Evolutionary conservation across 257 asterid species (phyloP).

Genomic region (Solanum sparsipilum): DNA sequence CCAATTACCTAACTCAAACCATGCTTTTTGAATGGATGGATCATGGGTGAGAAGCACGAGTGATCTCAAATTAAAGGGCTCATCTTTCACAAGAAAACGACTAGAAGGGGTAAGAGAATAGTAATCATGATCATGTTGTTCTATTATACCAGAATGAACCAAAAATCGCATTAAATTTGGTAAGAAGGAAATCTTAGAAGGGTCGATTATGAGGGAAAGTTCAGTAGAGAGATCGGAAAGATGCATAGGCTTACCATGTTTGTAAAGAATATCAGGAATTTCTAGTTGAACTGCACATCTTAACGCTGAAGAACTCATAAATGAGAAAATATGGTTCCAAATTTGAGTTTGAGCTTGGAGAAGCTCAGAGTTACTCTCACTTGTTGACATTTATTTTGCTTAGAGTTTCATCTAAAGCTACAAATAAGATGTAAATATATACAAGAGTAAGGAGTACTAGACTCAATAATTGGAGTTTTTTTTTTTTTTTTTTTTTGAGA

Average conservation of each 20-base stretch:
- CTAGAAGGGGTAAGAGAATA: background rate
- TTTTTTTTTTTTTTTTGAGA: background rate
- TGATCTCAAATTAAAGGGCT: background rate
- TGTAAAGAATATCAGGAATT: conserved; percentile 4
- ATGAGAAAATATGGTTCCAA: too few species aligned
- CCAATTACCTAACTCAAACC: background rate
- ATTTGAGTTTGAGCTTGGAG: too few species aligned
- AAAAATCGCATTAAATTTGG: background rate
- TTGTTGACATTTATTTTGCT: background rate
- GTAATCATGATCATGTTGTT: background rate
- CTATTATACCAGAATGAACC: background rate
- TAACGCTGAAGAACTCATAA: background rate
- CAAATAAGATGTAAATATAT: too few species aligned
- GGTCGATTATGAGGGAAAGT: background rate
- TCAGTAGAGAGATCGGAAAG: background rate
- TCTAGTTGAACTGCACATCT: conserved; percentile 7
- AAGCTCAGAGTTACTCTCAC: too few species aligned
- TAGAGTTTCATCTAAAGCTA: background rate
- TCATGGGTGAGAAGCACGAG: background rate
- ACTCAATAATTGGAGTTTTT: too few species aligned
- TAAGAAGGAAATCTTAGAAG: background rate
- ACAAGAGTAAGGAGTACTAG: too few species aligned
- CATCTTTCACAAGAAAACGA: background rate
- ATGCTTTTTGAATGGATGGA: background rate
- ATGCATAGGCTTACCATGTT: conserved; percentile 11